Evolutionary conservation across 2,329 filamentous ascomycete species (phyloP).

Genomic region (Trichoderma koningiopsis): DNA sequence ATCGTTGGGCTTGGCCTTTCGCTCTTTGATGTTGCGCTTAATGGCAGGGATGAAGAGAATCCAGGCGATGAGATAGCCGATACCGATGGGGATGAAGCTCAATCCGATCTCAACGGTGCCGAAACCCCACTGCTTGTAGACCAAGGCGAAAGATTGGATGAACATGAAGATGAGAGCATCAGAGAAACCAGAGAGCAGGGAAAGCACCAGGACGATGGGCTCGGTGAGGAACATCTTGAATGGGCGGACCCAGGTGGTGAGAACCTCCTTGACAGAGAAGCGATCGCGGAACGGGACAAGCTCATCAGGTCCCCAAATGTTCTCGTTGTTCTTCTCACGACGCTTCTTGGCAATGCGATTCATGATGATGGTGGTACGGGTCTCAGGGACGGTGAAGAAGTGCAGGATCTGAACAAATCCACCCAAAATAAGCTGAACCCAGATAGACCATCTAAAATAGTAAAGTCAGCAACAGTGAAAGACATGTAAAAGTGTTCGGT

Average conservation of each 20-base stretch:
- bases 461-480: slow-evolving; percentile 24
- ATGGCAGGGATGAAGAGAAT: slow-evolving; percentile 60
- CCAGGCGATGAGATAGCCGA: slow-evolving; percentile 68
- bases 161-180: slow-evolving; percentile 79
- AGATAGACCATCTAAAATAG: slow-evolving; percentile 64
- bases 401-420: slow-evolving; percentile 68
- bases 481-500: not conserved
- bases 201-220: slow-evolving; percentile 71
- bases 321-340: slow-evolving; percentile 59
- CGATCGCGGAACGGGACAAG: slow-evolving; percentile 61
- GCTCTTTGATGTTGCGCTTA: slow-evolving; percentile 54
- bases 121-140: slow-evolving; percentile 70
- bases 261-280: slow-evolving; percentile 60
- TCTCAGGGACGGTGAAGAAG: slow-evolving; percentile 73
- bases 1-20: slow-evolving; percentile 52
- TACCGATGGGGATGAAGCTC: slow-evolving; percentile 65
- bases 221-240: slow-evolving; percentile 75
- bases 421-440: slow-evolving; percentile 83
- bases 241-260: slow-evolving; percentile 61
- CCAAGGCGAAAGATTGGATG: slow-evolving; percentile 69
- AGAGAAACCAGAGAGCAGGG: slow-evolving; percentile 70
- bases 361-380: slow-evolving; percentile 74
- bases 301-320: slow-evolving; percentile 74
- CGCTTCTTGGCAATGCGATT: slow-evolving; percentile 76
- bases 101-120: slow-evolving; percentile 58